phyloP scores from a whole-genome alignment of 2,329 filamentous ascomycete species.

The Raffaelea albimanens region DNA sequence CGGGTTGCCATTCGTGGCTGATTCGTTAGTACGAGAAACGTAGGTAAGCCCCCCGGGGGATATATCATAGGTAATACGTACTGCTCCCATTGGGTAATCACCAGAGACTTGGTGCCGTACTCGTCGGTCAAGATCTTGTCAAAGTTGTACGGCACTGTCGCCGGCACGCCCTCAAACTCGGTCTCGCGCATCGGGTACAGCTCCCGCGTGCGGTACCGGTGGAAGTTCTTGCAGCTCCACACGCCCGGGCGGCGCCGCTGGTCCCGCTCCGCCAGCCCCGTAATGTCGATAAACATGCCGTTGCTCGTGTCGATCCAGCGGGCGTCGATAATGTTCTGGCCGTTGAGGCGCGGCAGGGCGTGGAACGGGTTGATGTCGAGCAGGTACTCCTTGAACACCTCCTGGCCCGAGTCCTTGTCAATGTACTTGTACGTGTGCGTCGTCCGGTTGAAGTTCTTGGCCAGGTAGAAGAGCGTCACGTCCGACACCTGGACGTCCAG shows the following conservation, averaged over 20 bases:
- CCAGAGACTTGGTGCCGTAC: slow-evolving; percentile 53
- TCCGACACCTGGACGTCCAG: slow-evolving; percentile 71
- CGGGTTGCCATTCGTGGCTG: slow-evolving; percentile 52
- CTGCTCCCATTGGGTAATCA: slow-evolving; percentile 52
- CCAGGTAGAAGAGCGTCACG: slow-evolving; percentile 56
- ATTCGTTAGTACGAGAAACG: slow-evolving; percentile 1
- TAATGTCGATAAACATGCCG: slow-evolving; percentile 78
- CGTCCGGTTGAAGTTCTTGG: slow-evolving; percentile 58
- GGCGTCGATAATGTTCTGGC: slow-evolving; percentile 73
- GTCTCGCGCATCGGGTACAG: slow-evolving; percentile 68
- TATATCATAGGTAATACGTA: slow-evolving; percentile 27
- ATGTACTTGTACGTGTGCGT: slow-evolving; percentile 44
- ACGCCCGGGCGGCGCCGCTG: slow-evolving; percentile 48
- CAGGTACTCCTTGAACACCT: slow-evolving; percentile 46
- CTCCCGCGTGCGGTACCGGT: slow-evolving; percentile 61
- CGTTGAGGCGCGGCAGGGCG: slow-evolving; percentile 52
- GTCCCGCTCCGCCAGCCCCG: slow-evolving; percentile 61
- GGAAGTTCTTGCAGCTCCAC: slow-evolving; percentile 74
- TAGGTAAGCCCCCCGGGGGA: neutral
- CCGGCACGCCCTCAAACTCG: slow-evolving; percentile 64
- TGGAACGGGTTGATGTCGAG: slow-evolving; percentile 70
- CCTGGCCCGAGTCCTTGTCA: slow-evolving; percentile 29
- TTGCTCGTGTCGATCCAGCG: slow-evolving; percentile 71
- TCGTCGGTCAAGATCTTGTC: slow-evolving; percentile 57
- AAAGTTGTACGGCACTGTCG: slow-evolving; percentile 60